phyloP scores from a whole-genome alignment of 106 monocot genomes.

The Allium sativum region DNA sequence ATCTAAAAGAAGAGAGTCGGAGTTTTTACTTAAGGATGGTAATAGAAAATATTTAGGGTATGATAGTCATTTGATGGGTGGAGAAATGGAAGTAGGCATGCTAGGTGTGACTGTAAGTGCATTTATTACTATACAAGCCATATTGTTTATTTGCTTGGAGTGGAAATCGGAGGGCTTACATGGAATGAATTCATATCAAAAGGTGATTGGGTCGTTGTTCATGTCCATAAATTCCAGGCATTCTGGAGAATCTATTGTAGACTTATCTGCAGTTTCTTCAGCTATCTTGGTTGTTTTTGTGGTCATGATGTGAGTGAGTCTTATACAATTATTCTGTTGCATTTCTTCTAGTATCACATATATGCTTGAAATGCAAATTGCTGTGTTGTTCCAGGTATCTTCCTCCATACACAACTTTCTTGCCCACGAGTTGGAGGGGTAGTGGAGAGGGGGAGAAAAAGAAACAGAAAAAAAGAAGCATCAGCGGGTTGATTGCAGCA shows the following conservation, averaged over 20 bases:
- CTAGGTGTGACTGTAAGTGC: constrained; percentile 21
- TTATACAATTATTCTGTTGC: not conserved
- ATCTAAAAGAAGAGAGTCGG: constrained; percentile 5
- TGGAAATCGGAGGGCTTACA: constrained; percentile 35
- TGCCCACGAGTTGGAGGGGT: not conserved
- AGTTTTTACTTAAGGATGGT: not conserved
- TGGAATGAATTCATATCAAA: constrained; percentile 30
- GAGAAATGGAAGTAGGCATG: not conserved
- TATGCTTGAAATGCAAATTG: not conserved
- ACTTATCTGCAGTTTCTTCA: constrained; percentile 32
- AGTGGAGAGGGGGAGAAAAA: not conserved
- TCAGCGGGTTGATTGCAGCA: not conserved
- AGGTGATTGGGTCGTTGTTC: constrained; percentile 41
- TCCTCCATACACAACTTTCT: constrained; percentile 33
- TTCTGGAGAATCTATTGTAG: constrained; percentile 48
- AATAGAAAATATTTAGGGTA: not conserved
- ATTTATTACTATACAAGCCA: constrained; percentile 23
- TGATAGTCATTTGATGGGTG: not conserved
- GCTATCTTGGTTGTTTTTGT: constrained; percentile 47
- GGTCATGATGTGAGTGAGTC: constrained; percentile 76
- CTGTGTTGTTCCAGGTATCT: constrained; percentile 26
- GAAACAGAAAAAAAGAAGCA: not conserved
- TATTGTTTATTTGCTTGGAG: constrained; percentile 43
- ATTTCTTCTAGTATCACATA: not conserved
- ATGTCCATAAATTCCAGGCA: constrained; percentile 53